These are phyloP conservation scores for Mallotus japonicus DNA, from an alignment of 441 rosid species.

Conservation along the genomic window DNA sequence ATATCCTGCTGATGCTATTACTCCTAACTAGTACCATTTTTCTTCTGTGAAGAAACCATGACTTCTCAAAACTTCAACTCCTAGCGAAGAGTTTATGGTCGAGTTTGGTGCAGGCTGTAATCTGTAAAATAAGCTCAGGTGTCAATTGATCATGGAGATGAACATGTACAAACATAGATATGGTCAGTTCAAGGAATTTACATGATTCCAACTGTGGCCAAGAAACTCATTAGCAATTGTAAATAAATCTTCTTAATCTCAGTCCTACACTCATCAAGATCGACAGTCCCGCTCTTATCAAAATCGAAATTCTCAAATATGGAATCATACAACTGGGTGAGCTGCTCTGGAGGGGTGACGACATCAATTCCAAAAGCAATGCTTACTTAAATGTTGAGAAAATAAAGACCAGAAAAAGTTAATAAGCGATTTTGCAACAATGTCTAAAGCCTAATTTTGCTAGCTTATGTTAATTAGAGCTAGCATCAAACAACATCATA, in stretches of 20 bases:
- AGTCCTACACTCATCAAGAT: slow-evolving; percentile 60
- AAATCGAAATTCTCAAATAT: slow-evolving; percentile 75
- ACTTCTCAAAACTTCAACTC: slow-evolving; percentile 40
- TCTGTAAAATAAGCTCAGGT: neutral
- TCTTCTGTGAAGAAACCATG: slow-evolving; percentile 50
- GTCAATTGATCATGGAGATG: neutral
- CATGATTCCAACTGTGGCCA: slow-evolving; percentile 63
- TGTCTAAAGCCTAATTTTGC: neutral
- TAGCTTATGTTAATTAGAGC: neutral
- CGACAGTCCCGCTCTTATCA: slow-evolving; percentile 60
- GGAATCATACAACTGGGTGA: slow-evolving; percentile 62
- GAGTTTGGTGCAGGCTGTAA: slow-evolving; percentile 32
- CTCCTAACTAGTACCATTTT: slow-evolving; percentile 71
- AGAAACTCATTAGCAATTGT: slow-evolving; percentile 86
- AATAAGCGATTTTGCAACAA: neutral
- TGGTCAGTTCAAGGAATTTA: slow-evolving; percentile 15
- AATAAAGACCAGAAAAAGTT: neutral
- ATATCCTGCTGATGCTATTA: slow-evolving; percentile 16
- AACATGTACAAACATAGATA: too few species aligned
- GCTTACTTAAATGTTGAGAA: neutral
- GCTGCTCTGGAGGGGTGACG: slow-evolving; percentile 56
- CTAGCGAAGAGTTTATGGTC: slow-evolving; percentile 32
- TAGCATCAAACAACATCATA: slow-evolving; percentile 18
- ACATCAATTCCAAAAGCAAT: slow-evolving; percentile 56
- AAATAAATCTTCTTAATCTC: slow-evolving; percentile 76